Base-by-base conservation (phyloP, 805 yeast genomes). In the Millerago galiae region DNA sequence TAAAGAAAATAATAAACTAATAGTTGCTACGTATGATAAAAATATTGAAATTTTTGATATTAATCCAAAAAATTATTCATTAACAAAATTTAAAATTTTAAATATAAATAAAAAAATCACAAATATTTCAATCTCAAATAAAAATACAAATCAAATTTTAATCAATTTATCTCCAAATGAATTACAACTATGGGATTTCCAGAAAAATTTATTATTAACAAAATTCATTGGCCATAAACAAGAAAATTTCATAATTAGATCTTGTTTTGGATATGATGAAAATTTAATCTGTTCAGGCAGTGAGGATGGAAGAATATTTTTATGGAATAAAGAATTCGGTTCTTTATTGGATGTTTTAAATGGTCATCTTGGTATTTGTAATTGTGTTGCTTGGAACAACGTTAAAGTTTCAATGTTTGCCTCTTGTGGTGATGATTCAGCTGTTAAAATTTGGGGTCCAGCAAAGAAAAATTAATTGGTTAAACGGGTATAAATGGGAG, bases 361-460 rank as follows among this genome's bases (percentile, higher is more conserved):
- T 34, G 91, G 81, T 2, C 95, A 86, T 58, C 59, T 60, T 10
- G 77, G 77, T 0, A 65, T 78, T 45, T 84, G 91, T 49, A 89
- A 36, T 33, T 77, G 85, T 36, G 93, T 88, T 2, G 79, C 82
- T 45, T 88, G 93, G 90, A 80, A 77, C 50, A 73, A 77, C 1
- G 53, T 48, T 1, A 51, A 37, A 14, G 61, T 65, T 39, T 54
- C 60, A 11, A 63, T 81, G 61, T 81, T 90, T 76, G 93, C 88
- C 7, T 80, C 91, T 16, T 89, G 88, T 32, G 87, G 95, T 13
- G 96, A 89, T 60, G 96, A 90, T 59, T 71, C 75, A 15, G 61
- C 71, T 8, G 81, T 87, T 4, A 77, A 79, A 44, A 70, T 87
- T 7, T 83, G 88, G 89, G 80, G 76, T n/a, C 61, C 61, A 21